Base-by-base conservation (phyloP, 306 rosid genomes). In the Fragaria nilgerrensis region DNA sequence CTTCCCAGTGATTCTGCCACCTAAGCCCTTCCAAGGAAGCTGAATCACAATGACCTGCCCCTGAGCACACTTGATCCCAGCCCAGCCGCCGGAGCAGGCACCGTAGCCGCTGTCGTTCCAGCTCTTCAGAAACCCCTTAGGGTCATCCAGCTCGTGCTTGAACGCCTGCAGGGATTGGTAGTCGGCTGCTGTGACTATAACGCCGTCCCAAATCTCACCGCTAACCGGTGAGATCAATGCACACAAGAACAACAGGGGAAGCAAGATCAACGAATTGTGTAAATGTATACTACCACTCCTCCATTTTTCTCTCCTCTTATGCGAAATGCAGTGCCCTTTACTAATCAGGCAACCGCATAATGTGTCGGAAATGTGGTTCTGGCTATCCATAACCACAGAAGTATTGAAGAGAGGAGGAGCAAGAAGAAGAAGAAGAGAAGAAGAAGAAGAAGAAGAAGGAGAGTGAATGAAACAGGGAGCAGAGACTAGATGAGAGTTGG, bases 61-160 rank as follows among this genome's bases (percentile, higher is more conserved):
- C 81, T 91, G 92, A 25, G 97, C 96, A 82, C 98, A 94, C 80
- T 94, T 94, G 76, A 94, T 91, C 23, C 98, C 98, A 68, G 56
- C 84, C 98, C 97, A 94, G 27, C 87, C 90, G 23, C 98, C 96
- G 5, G 97, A 91, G 75, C 98, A 91, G 55, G 98, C 96, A 59
- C 97, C 98, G 73, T 77, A 88, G 55, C 92, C 92, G 25, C 89
- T 91, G 72, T 87, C 97, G 72, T 94, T 94, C 98, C 97, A 94
- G 84, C 90, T 91, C 84, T 77, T 79, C 52, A 94, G 66, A 84
- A 90, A 90, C 74, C 98, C 98, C 78, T 87, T 80, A 8, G 98
- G 96, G 77, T 94, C 97, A 58, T 81, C 74, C 37, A 94, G 78
- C 74, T 94, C 98, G 32, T 86, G 89, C 85, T 91, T 94, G 86